Conservation (phyloP, 352 stramenopile species). For the Phytophthora podocarpi region DNA sequence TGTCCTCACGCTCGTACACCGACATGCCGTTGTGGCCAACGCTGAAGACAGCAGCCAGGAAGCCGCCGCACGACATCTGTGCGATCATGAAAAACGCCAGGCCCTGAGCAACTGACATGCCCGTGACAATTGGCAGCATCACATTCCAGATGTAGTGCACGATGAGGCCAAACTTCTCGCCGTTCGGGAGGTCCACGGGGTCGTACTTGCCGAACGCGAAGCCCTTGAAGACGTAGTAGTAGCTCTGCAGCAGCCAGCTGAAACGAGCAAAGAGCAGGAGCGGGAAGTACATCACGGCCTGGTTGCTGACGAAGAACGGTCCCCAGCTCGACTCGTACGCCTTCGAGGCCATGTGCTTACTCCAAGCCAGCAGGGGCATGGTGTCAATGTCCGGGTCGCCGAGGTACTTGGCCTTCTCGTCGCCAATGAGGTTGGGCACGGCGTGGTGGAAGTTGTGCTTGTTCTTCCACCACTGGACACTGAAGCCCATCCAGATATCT, state of each 20-base stretch:
- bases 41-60: constrained; percentile 96
- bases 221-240: constrained; percentile 93
- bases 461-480: constrained; percentile 97
- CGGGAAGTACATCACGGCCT: constrained; percentile 97
- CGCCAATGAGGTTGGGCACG: constrained; percentile 96
- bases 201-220: constrained; percentile 87
- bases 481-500: constrained; percentile 98
- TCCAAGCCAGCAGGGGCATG: constrained; percentile 98
- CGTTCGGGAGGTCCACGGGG: constrained; percentile 86
- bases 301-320: constrained; percentile 91
- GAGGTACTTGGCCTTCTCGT: constrained; percentile 71
- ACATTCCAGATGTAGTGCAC: constrained; percentile 95
- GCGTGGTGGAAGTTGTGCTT: constrained; percentile 99
- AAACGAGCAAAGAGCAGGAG: constrained; percentile 96
- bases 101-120: constrained; percentile 73
- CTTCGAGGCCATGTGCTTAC: constrained; percentile 93
- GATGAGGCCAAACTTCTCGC: constrained; percentile 74
- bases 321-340: constrained; percentile 81
- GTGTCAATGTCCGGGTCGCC: constrained; percentile 99
- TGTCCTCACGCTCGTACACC: constrained; percentile 94
- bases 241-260: constrained; percentile 97
- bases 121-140: constrained; percentile 65
- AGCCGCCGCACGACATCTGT: constrained; percentile 92
- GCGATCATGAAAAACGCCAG: constrained; percentile 85
- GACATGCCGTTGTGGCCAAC: constrained; percentile 99